Conservation (phyloP, 139 green algal species). For the Micromonas pusilla region DNA sequence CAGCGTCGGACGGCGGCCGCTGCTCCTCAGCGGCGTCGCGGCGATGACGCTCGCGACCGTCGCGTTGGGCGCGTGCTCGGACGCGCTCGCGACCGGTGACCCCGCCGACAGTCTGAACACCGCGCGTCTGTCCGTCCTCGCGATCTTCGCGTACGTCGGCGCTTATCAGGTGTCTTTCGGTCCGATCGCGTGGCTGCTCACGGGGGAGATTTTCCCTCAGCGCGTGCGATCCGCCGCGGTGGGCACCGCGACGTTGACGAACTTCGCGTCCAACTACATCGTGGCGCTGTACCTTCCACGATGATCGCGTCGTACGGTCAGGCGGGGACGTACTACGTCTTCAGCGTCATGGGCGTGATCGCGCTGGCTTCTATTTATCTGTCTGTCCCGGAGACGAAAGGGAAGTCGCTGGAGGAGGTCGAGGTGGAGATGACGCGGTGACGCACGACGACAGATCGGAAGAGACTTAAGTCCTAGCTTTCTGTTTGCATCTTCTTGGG, state of each 20-base stretch:
- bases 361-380: slow-evolving; percentile 60
- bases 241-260: slow-evolving; percentile 75
- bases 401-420: slow-evolving; percentile 87
- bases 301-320: slow-evolving; percentile 55
- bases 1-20: slow-evolving; percentile 59
- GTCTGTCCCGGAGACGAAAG: slow-evolving; percentile 85
- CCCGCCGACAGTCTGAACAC: slow-evolving; percentile 2
- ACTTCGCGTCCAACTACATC: slow-evolving; percentile 82
- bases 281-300: slow-evolving; percentile 48
- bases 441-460: no score
- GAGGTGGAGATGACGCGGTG: no score
- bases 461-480: no score
- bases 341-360: slow-evolving; percentile 59
- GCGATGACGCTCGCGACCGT: slow-evolving; percentile 61
- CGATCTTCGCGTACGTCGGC: slow-evolving; percentile 84
- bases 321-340: slow-evolving; percentile 61
- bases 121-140: slow-evolving; percentile 40
- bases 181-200: slow-evolving; percentile 81
- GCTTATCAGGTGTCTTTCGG: slow-evolving; percentile 85
- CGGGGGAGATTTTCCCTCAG: slow-evolving; percentile 83
- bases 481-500: no score
- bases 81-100: background rate
- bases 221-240: slow-evolving; percentile 63
- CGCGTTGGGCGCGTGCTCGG: slow-evolving; percentile 31
- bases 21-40: slow-evolving; percentile 71